These are phyloP conservation scores for Dryas octopetala DNA, from an alignment of 306 rosid genomes.

Conservation along the genomic window DNA sequence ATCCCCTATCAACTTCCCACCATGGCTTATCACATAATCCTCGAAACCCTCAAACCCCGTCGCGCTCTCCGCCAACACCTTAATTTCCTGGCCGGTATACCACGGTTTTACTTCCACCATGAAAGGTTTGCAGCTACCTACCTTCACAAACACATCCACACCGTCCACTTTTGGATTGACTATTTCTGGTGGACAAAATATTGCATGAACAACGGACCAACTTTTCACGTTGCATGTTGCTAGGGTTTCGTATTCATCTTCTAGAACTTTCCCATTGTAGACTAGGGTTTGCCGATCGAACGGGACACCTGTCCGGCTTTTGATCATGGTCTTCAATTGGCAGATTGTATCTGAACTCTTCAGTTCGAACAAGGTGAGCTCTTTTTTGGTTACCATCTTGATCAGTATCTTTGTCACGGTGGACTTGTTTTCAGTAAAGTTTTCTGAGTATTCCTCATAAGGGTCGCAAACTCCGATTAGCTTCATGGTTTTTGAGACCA, in stretches of 20 bases:
- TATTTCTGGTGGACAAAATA: background rate
- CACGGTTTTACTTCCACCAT: background rate
- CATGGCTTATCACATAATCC: background rate
- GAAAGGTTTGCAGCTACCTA: background rate
- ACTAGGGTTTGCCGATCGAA: background rate
- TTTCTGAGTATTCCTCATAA: too few species aligned
- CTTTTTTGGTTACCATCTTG: background rate
- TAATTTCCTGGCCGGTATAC: background rate
- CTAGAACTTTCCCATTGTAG: background rate
- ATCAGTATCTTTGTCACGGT: too few species aligned
- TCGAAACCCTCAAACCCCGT: background rate
- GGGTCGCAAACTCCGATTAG: too few species aligned
- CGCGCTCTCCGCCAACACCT: background rate
- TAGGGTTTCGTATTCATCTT: background rate
- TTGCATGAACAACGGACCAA: background rate
- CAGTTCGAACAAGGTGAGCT: background rate
- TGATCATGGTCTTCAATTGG: background rate
- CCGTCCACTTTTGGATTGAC: background rate
- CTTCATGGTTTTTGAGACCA: too few species aligned
- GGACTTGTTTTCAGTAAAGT: too few species aligned
- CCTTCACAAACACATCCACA: background rate
- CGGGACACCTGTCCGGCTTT: background rate
- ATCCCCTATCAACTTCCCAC: background rate
- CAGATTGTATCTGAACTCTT: background rate
- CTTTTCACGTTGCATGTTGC: background rate